Evolutionary conservation across 1,284 basidiomycete genomes (phyloP).

Genomic region (Macrocystidia cucumis): DNA sequence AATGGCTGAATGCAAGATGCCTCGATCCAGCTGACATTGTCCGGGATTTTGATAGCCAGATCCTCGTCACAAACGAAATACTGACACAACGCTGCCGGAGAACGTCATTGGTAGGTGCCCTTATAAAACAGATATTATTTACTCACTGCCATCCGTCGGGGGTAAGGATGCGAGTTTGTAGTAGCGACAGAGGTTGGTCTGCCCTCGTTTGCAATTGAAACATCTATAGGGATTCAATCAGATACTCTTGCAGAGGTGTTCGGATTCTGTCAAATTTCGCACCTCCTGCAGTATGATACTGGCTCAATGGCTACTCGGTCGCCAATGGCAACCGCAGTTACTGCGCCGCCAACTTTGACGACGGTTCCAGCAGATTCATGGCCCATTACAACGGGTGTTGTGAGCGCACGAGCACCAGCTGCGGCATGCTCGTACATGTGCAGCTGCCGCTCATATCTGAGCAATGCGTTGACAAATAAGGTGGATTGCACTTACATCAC

Average conservation of each 20-base stretch:
- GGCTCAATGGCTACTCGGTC: conserved; percentile 95
- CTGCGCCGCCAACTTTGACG: conserved; percentile 64
- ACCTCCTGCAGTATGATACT: conserved; percentile 82
- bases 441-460: conserved; percentile 41
- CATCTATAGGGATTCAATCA: no score
- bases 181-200: conserved; percentile 90
- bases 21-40: no score
- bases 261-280: conserved; percentile 74
- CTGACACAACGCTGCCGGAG: no score
- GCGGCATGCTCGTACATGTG: conserved; percentile 87
- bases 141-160: conserved; percentile 72
- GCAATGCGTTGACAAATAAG: conserved; percentile 4
- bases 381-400: conserved; percentile 80
- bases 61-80: no score
- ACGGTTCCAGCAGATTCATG: conserved; percentile 88
- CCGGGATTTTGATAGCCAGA: no score
- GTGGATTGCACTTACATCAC: conserved; percentile 45
- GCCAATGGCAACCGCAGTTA: conserved; percentile 64
- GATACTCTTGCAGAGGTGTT: conserved; percentile 90
- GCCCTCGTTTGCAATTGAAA: conserved; percentile 81
- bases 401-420: conserved; percentile 86
- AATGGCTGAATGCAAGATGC: no score
- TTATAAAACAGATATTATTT: conserved; percentile 3
- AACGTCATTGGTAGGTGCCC: no score
- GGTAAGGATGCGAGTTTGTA: conserved; percentile 83